Evolutionary conservation across 1,139 yeast species (phyloP).

Genomic region (Casaregolazyma suthepensis): DNA sequence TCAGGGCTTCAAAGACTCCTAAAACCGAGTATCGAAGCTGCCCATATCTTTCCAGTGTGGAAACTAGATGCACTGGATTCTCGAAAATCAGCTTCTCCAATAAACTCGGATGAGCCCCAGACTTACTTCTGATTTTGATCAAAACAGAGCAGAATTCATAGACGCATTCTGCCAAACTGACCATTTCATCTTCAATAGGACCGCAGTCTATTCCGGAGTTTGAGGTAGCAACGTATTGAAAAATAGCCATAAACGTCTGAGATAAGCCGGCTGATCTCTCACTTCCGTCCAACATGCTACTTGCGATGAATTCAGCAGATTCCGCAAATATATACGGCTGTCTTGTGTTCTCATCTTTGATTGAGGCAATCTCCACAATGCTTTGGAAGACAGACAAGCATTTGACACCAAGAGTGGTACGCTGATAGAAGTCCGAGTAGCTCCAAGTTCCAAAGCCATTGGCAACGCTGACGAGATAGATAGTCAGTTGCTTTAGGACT

Average conservation of each 20-base stretch:
- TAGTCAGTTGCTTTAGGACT: constrained; percentile 50
- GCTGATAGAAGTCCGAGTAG: constrained; percentile 51
- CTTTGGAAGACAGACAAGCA: constrained; percentile 52
- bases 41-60: constrained; percentile 49
- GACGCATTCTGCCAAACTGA: constrained; percentile 33
- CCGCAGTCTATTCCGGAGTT: constrained; percentile 37
- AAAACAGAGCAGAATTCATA: constrained; percentile 40
- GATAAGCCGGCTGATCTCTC: constrained; percentile 50
- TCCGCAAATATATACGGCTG: constrained; percentile 20
- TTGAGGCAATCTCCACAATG: constrained; percentile 51
- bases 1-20: constrained; percentile 54
- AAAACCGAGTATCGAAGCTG: constrained; percentile 48
- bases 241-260: constrained; percentile 47
- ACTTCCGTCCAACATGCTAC: constrained; percentile 43
- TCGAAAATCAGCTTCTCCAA: constrained; percentile 58
- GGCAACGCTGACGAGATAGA: constrained; percentile 58
- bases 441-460: constrained; percentile 73
- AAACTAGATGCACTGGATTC: constrained; percentile 51
- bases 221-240: constrained; percentile 43
- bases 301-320: constrained; percentile 25
- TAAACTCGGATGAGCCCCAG: constrained; percentile 49
- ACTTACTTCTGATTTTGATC: constrained; percentile 50
- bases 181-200: constrained; percentile 24
- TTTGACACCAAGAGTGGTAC: constrained; percentile 55
- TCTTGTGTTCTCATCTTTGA: constrained; percentile 43